A percentile compares a stretch with the other conserved stretches of the same genome.
Conservation (phyloP, 768 basidiomycete genomes). For the Gloeostereum incarnatum region DNA sequence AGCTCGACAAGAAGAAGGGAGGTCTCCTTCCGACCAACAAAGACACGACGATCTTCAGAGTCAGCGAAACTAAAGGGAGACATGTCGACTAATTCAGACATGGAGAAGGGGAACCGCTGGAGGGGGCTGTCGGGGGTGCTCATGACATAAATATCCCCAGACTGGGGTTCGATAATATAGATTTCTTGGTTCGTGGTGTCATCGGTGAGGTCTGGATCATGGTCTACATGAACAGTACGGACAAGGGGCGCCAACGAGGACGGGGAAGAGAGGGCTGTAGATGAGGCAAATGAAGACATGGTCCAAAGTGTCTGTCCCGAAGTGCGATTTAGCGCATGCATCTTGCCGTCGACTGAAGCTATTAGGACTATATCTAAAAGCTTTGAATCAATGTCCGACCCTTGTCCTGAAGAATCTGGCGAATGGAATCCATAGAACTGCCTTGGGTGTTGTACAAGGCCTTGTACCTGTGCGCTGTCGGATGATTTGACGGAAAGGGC, state of each 20-base stretch:
- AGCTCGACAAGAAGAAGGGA: constrained; percentile 67
- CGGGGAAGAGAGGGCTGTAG: constrained; percentile 26
- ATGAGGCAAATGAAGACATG: constrained; percentile 53
- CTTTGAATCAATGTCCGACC: constrained; percentile 33
- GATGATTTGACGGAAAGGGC: too few relatives aligned
- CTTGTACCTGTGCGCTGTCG: background rate
- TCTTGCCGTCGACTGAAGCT: constrained; percentile 89
- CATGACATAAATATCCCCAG: constrained; percentile 89
- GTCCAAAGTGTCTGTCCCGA: constrained; percentile 85
- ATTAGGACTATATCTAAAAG: constrained; percentile 81
- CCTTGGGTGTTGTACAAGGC: constrained; percentile 17
- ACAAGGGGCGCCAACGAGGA: constrained; percentile 65
- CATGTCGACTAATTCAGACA: constrained; percentile 87
- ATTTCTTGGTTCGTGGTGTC: constrained; percentile 57
- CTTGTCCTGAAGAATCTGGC: background rate
- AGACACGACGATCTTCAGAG: constrained; percentile 59
- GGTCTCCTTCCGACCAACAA: constrained; percentile 89
- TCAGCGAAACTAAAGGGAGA: constrained; percentile 72
- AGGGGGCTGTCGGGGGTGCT: constrained; percentile 57
- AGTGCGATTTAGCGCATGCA: constrained; percentile 88
- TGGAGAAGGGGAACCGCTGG: constrained; percentile 84
- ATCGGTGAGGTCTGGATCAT: constrained; percentile 46
- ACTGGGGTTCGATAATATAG: constrained; percentile 93
- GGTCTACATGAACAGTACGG: constrained; percentile 53
- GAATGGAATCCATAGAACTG: background rate